Conservation (phyloP, 2,329 filamentous ascomycete genomes). For the Penicillium sp. region DNA sequence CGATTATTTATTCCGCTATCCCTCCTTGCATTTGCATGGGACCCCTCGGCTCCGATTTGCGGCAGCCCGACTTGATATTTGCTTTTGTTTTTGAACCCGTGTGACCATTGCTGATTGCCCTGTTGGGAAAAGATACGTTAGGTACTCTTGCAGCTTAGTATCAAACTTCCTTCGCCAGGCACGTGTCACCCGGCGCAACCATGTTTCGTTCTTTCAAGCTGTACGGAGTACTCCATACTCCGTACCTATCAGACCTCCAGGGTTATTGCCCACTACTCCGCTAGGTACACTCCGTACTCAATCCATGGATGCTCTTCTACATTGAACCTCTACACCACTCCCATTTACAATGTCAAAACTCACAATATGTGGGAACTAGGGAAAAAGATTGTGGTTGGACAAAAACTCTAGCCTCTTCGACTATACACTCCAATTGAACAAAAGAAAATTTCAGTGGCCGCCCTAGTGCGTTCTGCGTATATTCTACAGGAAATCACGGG, state of each 20-base stretch:
- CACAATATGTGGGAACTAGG: not conserved
- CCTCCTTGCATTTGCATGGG: not conserved
- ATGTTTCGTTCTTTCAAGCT: not conserved
- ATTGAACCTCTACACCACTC: not conserved
- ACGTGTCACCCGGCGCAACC: not conserved
- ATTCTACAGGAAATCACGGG: slow-evolving; percentile 37
- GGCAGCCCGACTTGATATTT: slow-evolving; percentile 1
- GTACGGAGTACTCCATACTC: no score
- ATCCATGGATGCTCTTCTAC: no score
- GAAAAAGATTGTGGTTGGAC: not conserved
- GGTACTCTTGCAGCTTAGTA: not conserved
- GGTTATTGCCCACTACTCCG: no score
- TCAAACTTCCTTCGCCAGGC: slow-evolving; percentile 1
- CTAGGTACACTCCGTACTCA: no score
- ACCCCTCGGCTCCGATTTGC: slow-evolving; percentile 6
- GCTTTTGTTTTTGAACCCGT: not conserved
- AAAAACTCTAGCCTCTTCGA: slow-evolving; percentile 3
- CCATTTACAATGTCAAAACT: not conserved
- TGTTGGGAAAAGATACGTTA: no score
- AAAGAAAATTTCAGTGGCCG: slow-evolving; percentile 30
- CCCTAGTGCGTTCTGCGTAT: slow-evolving; percentile 35
- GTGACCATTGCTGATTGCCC: not conserved
- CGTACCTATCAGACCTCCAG: no score
- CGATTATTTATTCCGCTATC: not conserved
- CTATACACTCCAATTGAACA: slow-evolving; percentile 16